These are phyloP conservation scores for Cercospora sp. DNA, from an alignment of 2,329 filamentous ascomycete genomes.

Conservation along the genomic window DNA sequence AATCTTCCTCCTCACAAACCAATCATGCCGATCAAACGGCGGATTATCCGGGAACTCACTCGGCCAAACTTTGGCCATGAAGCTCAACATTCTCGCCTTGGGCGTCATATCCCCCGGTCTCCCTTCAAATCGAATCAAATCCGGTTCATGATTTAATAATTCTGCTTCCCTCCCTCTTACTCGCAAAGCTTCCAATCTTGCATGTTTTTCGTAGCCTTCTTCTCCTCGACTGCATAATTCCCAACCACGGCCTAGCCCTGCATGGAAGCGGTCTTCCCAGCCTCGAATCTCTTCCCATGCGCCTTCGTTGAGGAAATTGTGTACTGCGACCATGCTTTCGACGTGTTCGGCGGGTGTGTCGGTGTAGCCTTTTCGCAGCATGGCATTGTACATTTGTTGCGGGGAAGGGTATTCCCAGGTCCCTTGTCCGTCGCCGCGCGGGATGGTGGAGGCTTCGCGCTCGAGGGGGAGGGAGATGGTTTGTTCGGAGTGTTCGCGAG, in stretches of 20 bases:
- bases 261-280: constrained; percentile 84
- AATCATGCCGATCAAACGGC: constrained; percentile 96
- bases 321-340: constrained; percentile 94
- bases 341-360: constrained; percentile 92
- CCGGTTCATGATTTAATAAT: constrained; percentile 58
- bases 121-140: constrained; percentile 82
- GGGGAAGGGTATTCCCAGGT: constrained; percentile 98
- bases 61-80: constrained; percentile 77
- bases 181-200: constrained; percentile 30
- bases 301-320: constrained; percentile 97
- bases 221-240: constrained; percentile 37
- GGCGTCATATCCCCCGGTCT: constrained; percentile 86
- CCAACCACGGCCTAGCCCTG: constrained; percentile 61
- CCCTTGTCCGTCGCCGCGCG: constrained; percentile 70
- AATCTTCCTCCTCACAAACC: constrained; percentile 78
- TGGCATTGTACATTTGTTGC: constrained; percentile 99
- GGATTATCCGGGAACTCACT: constrained; percentile 74
- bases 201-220: constrained; percentile 34
- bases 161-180: constrained; percentile 24
- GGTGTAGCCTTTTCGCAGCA: constrained; percentile 91
- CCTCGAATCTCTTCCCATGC: constrained; percentile 93
- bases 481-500: constrained; percentile 68
- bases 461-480: constrained; percentile 71
- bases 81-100: constrained; percentile 81
- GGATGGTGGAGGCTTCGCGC: constrained; percentile 85